Evolutionary conservation across 305 asterid genomes (phyloP).

Genomic region (Solanum hybrid): DNA sequence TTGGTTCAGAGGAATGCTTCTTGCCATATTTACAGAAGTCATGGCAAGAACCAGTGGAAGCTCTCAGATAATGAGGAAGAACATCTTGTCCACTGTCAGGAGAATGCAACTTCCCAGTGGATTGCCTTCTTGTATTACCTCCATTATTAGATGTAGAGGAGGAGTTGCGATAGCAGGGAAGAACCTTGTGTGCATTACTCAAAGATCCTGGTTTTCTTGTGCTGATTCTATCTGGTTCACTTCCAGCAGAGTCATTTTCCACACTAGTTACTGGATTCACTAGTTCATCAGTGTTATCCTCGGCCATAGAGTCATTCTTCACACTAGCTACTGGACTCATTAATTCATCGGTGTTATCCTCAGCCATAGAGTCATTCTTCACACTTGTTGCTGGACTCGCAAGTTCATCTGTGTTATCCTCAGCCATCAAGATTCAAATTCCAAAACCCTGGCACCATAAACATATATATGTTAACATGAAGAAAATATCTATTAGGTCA

Average conservation of each 20-base stretch:
- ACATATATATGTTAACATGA: background rate
- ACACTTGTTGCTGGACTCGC: conserved; percentile 6
- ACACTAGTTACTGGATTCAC: conserved; percentile 9
- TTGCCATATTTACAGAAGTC: conserved; percentile 79
- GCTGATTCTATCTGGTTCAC: conserved; percentile 4
- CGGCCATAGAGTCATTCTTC: conserved; percentile 42
- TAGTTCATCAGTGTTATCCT: conserved; percentile 26
- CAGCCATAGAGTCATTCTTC: conserved; percentile 40
- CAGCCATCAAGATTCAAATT: conserved; percentile 42
- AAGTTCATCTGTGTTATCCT: conserved; percentile 26
- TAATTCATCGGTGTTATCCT: conserved; percentile 25
- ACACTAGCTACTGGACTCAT: conserved; percentile 10
- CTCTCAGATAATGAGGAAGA: conserved; percentile 64
- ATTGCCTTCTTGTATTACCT: conserved; percentile 22
- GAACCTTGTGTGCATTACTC: conserved; percentile 5
- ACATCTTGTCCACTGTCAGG: conserved; percentile 14
- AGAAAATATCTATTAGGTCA: conserved; percentile 3
- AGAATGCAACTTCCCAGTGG: conserved; percentile 32
- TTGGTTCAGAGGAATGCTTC: conserved; percentile 32
- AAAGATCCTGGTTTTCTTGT: conserved; percentile 11
- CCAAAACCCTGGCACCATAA: conserved; percentile 22
- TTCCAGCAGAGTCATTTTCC: conserved; percentile 16
- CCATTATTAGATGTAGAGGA: conserved; percentile 24
- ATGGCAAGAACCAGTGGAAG: conserved; percentile 88
- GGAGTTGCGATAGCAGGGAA: conserved; percentile 18